phyloP scores from a whole-genome alignment of 2,329 filamentous ascomycete genomes.

The Fusarium nelsonii region DNA sequence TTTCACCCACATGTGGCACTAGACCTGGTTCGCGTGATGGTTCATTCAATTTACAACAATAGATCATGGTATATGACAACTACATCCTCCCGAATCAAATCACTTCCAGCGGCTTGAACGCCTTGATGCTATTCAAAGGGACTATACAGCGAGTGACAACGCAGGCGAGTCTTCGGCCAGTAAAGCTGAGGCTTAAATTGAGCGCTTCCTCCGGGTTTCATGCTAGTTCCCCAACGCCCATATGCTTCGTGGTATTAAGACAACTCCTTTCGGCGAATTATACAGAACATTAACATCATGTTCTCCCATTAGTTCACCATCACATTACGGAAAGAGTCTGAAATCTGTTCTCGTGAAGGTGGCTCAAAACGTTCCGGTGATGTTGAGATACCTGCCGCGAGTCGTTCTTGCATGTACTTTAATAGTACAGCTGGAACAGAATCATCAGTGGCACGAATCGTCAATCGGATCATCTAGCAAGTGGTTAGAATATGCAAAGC shows the following conservation, averaged over 20 bases:
- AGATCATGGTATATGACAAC: conserved; percentile 46
- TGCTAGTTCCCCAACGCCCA: conserved; percentile 51
- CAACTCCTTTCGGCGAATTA: conserved; percentile 47
- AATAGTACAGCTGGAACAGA: conserved; percentile 82
- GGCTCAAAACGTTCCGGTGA: conserved; percentile 55
- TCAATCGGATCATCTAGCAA: conserved; percentile 90
- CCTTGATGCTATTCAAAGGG: conserved; percentile 23
- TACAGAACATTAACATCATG: conserved; percentile 37
- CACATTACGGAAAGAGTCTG: conserved; percentile 67
- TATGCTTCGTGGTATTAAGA: conserved; percentile 50
- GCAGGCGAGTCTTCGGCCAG: conserved; percentile 35
- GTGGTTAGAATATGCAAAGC: conserved; percentile 26
- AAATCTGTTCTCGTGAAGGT: conserved; percentile 64
- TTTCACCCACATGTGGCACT: neutral
- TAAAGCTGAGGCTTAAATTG: conserved; percentile 40
- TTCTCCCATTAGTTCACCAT: conserved; percentile 59
- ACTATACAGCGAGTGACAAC: conserved; percentile 22
- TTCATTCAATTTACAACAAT: conserved; percentile 40
- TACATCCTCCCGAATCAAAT: conserved; percentile 40
- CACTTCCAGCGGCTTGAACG: conserved; percentile 29
- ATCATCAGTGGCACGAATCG: conserved; percentile 93
- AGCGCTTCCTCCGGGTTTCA: conserved; percentile 44
- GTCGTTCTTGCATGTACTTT: conserved; percentile 87
- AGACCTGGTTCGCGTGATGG: conserved; percentile 5
- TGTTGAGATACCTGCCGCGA: conserved; percentile 68